Conservation (phyloP, 1,139 yeast species). For the Torulaspora pretoriensis region DNA sequence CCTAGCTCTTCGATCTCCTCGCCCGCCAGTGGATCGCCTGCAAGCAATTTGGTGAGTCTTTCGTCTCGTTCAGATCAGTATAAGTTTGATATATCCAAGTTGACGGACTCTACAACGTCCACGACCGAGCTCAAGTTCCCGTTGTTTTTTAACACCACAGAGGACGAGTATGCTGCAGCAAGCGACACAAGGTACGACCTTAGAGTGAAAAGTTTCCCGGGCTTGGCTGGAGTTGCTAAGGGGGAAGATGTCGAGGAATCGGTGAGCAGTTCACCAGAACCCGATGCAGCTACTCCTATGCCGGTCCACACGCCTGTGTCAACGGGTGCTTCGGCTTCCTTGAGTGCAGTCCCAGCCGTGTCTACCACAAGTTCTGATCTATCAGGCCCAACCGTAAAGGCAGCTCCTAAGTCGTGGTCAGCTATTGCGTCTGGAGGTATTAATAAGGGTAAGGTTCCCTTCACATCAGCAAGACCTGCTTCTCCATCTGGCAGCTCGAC, state of each 20-base stretch:
- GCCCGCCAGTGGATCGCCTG: constrained; percentile 8
- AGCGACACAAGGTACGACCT: constrained; percentile 23
- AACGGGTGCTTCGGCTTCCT: constrained; percentile 6
- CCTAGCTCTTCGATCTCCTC: constrained; percentile 13
- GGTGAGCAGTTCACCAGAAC: background rate
- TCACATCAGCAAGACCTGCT: constrained; percentile 13
- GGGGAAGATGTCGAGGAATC: constrained; percentile 2
- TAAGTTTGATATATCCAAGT: constrained; percentile 33
- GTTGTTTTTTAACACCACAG: constrained; percentile 31
- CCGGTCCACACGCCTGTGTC: constrained; percentile 1
- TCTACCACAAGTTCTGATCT: constrained; percentile 12
- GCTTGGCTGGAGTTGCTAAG: background rate
- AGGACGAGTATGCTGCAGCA: constrained; percentile 28
- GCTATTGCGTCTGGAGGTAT: constrained; percentile 34
- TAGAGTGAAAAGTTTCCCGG: constrained; percentile 12
- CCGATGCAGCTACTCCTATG: background rate
- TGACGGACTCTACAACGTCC: constrained; percentile 17
- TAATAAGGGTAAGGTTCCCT: constrained; percentile 18
- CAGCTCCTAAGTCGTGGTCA: constrained; percentile 34
- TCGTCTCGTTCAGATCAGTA: constrained; percentile 25
- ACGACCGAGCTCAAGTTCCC: constrained; percentile 26
- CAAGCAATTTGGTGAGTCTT: constrained; percentile 6
- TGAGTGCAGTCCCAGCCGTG: constrained; percentile 10
- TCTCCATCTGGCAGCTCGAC: constrained; percentile 15
- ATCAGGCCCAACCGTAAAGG: constrained; percentile 16